Evolutionary conservation across 2,329 filamentous ascomycete species (phyloP).

Genomic region (Tolypocladium amazonense): DNA sequence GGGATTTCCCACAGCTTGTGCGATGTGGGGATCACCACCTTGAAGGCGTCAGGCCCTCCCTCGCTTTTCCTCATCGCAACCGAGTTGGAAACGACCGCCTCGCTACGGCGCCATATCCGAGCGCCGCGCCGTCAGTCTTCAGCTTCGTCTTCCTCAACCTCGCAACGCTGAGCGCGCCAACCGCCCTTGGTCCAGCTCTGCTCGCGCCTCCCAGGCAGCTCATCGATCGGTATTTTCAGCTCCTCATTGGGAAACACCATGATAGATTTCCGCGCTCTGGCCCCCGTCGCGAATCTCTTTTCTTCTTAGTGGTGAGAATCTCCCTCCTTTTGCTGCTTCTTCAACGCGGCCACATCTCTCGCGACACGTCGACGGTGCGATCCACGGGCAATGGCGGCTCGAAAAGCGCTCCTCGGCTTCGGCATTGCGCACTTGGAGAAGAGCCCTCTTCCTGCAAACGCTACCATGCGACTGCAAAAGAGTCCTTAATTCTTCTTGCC

Average conservation of each 20-base stretch:
- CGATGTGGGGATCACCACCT: neutral
- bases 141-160: neutral
- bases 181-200: neutral
- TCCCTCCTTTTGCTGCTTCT: neutral
- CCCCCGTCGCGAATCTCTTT: conserved; percentile 18
- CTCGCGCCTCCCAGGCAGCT: neutral
- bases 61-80: neutral
- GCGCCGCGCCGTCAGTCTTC: neutral
- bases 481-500: neutral
- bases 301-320: conserved; percentile 30
- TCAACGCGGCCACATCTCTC: neutral
- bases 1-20: neutral
- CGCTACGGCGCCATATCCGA: neutral
- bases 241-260: conserved; percentile 24
- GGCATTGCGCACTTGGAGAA: neutral
- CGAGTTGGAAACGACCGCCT: neutral
- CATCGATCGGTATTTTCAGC: conserved; percentile 10
- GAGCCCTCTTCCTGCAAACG: neutral
- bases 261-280: conserved; percentile 27
- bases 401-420: neutral
- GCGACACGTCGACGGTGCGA: neutral
- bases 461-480: neutral
- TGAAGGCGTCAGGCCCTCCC: neutral
- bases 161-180: neutral
- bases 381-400: neutral